These are phyloP conservation scores for Pisolithus albus DNA, from an alignment of 768 basidiomycete genomes.

Conservation along the genomic window DNA sequence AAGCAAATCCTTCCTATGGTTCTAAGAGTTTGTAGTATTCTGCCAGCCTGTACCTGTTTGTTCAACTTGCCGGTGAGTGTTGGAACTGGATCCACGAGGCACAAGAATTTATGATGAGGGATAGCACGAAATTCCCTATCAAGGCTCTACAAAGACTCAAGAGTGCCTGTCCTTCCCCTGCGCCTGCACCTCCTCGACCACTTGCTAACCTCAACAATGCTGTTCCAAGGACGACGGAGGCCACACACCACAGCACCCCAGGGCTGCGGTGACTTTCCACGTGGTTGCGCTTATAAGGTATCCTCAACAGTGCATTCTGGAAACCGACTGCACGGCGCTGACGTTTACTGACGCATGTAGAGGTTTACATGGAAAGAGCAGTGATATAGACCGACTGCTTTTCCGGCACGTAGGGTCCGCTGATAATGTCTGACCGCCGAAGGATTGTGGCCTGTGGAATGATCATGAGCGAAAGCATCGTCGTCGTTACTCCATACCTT, in stretches of 20 bases:
- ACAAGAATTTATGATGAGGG: not conserved
- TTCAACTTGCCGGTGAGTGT: slow-evolving; percentile 81
- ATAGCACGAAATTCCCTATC: slow-evolving; percentile 90
- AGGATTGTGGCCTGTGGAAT: slow-evolving; percentile 30
- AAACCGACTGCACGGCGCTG: too few species aligned
- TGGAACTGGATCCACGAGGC: slow-evolving; percentile 2
- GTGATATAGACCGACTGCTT: slow-evolving; percentile 50
- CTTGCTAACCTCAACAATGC: slow-evolving; percentile 30
- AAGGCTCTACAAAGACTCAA: slow-evolving; percentile 83
- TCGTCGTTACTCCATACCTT: slow-evolving; percentile 37
- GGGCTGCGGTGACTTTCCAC: slow-evolving; percentile 5
- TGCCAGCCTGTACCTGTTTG: slow-evolving; percentile 92
- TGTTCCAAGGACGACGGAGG: slow-evolving; percentile 13
- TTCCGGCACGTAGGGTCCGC: slow-evolving; percentile 8
- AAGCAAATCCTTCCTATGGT: not conserved
- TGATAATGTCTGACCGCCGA: slow-evolving; percentile 17
- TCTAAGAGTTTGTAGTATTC: slow-evolving; percentile 56
- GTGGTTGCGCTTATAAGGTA: not conserved
- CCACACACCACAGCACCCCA: slow-evolving; percentile 15
- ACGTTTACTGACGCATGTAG: too few species aligned
- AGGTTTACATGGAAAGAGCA: slow-evolving; percentile 27
- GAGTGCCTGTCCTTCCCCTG: slow-evolving; percentile 43
- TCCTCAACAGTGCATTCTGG: too few species aligned
- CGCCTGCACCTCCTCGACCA: slow-evolving; percentile 24
- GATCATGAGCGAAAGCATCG: not conserved